phyloP scores from a whole-genome alignment of 176 grass and related monocot species.

The Puccinellia tenuiflora region DNA sequence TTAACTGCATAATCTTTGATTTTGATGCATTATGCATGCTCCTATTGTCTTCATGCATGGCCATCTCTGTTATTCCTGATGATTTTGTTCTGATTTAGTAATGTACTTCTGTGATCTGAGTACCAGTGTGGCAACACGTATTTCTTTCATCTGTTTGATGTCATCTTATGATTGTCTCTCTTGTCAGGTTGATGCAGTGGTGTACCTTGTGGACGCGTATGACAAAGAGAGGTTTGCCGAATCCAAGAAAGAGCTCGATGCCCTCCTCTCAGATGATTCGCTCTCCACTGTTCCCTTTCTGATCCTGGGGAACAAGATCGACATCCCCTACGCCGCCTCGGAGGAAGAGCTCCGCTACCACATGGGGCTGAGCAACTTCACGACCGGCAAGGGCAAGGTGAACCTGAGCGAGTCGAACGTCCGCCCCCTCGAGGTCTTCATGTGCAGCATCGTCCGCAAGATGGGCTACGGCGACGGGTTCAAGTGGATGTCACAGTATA shows the following conservation, averaged over 20 bases:
- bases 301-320: slow-evolving; percentile 82
- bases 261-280: slow-evolving; percentile 61
- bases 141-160: not conserved
- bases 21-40: not conserved
- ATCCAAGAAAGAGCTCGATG: slow-evolving; percentile 74
- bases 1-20: not conserved
- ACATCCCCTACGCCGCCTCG: slow-evolving; percentile 58
- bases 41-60: not conserved
- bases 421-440: slow-evolving; percentile 79
- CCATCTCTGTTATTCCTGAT: not conserved
- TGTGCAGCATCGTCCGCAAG: slow-evolving; percentile 86
- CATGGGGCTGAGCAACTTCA: slow-evolving; percentile 76
- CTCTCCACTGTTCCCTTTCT: slow-evolving; percentile 64
- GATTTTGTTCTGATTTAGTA: not conserved
- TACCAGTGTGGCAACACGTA: not conserved
- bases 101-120: not conserved
- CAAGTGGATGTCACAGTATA: slow-evolving; percentile 86
- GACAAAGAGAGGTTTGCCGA: slow-evolving; percentile 84
- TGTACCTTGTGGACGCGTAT: slow-evolving; percentile 71
- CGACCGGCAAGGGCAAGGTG: slow-evolving; percentile 73
- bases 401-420: slow-evolving; percentile 54
- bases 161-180: not conserved
- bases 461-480: slow-evolving; percentile 86
- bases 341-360: slow-evolving; percentile 76
- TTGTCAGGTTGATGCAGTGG: slow-evolving; percentile 72